Conservation (phyloP, 2,329 filamentous ascomycete species). For the Colletotrichum destructivum region DNA sequence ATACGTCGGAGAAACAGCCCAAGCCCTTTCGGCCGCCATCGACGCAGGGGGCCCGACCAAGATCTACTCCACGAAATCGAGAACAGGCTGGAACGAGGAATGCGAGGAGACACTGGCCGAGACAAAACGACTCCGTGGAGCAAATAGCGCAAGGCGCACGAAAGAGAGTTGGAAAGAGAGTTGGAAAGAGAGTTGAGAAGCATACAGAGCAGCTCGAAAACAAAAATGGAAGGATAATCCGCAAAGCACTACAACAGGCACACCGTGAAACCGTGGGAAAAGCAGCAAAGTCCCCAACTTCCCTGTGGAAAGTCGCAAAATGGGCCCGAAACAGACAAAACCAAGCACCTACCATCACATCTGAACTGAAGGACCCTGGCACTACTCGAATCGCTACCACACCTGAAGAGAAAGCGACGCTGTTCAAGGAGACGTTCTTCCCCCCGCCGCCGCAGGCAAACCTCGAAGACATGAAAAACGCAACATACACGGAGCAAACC, state of each 20-base stretch:
- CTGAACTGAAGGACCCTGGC: constrained; percentile 4
- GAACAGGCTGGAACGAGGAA: background rate
- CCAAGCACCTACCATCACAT: background rate
- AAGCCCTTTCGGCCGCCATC: background rate
- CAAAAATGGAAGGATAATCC: background rate
- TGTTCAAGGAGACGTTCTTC: constrained; percentile 15
- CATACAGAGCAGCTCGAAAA: background rate
- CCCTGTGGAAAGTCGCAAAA: constrained; percentile 2
- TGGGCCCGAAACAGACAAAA: constrained; percentile 7
- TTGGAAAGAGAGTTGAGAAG: no score
- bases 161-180: background rate
- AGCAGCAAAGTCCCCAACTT: background rate
- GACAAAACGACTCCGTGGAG: constrained; percentile 3
- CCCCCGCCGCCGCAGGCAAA: background rate
- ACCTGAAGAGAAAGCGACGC: constrained; percentile 4
- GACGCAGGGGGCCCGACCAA: background rate
- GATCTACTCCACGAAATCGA: background rate
- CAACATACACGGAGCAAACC: constrained; percentile 15
- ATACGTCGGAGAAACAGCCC: background rate
- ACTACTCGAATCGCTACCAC: background rate
- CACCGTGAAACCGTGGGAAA: background rate
- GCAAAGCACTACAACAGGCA: constrained; percentile 7
- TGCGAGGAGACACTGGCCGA: background rate
- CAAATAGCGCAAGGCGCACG: background rate
- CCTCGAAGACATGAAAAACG: constrained; percentile 16